Evolutionary conservation across 2,329 filamentous ascomycete genomes (phyloP).

Genomic region (Cadophora malorum): DNA sequence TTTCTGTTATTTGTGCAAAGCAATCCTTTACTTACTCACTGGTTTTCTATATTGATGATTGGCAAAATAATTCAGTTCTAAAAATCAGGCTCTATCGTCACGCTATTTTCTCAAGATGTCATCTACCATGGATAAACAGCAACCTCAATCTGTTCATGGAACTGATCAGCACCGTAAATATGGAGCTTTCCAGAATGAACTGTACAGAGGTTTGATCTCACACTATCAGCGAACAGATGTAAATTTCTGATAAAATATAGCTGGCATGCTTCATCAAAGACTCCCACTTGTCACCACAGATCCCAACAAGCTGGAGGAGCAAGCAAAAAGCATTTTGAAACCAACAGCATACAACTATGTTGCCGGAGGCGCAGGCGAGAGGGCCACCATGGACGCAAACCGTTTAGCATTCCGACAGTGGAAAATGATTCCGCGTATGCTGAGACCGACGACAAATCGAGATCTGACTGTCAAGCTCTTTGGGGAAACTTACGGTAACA

Average conservation of each 20-base stretch:
- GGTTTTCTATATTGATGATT: neutral
- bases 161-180: conserved; percentile 33
- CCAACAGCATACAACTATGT: conserved; percentile 64
- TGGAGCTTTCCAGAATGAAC: conserved; percentile 38
- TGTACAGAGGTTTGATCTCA: conserved; percentile 34
- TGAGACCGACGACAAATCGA: conserved; percentile 60
- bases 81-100: neutral
- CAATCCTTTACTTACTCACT: neutral
- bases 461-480: conserved; percentile 58
- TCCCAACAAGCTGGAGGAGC: conserved; percentile 60
- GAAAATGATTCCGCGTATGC: conserved; percentile 65
- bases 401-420: conserved; percentile 69
- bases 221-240: too few species aligned
- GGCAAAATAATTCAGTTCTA: neutral
- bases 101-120: conserved; percentile 25
- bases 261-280: conserved; percentile 56
- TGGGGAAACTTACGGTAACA: conserved; percentile 52
- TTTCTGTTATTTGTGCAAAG: neutral
- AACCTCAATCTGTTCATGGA: conserved; percentile 33
- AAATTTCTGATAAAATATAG: too few species aligned
- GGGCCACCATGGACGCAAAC: conserved; percentile 67
- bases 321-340: conserved; percentile 57
- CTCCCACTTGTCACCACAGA: conserved; percentile 63
- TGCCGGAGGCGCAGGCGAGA: conserved; percentile 66
- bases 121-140: conserved; percentile 32